Percentiles rank a stretch among this genome's conserved stretches.
Evolutionary conservation across 257 asterid species (phyloP).

Genomic region (Fraxinus anomala): DNA sequence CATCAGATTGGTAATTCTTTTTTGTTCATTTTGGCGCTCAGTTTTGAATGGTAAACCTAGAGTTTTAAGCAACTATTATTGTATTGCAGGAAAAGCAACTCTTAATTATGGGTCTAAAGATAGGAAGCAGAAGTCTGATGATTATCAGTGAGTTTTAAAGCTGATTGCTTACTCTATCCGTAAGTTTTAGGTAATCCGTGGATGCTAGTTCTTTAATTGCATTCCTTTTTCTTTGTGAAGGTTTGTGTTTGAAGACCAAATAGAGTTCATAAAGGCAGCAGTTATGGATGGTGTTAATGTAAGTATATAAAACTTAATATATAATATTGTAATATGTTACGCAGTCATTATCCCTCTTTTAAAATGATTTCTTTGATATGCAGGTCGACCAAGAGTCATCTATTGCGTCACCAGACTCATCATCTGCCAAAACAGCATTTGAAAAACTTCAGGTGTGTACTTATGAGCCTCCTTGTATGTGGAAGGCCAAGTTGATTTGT

Average conservation of each 20-base stretch:
- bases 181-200: not conserved
- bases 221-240: conserved; percentile 38
- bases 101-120: conserved; percentile 82
- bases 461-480: not conserved
- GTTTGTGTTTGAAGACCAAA: conserved; percentile 94
- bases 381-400: conserved; percentile 68
- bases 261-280: conserved; percentile 80
- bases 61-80: conserved; percentile 29
- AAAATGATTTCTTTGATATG: conserved; percentile 24
- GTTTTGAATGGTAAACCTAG: conserved; percentile 10
- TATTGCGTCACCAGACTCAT: conserved; percentile 45
- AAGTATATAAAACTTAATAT: conserved; percentile 27
- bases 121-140: conserved; percentile 56
- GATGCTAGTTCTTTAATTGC: conserved; percentile 7
- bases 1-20: conserved; percentile 76
- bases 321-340: not conserved
- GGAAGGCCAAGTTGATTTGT: conserved; percentile 13
- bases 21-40: conserved; percentile 13
- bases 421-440: conserved; percentile 73
- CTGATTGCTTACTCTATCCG: conserved; percentile 16
- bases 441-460: conserved; percentile 78
- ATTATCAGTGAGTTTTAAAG: conserved; percentile 71
- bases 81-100: conserved; percentile 76
- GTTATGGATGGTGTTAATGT: conserved; percentile 89
- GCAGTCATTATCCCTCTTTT: conserved; percentile 16